Conservation (phyloP, 129 eudicot genomes). For the Flaveria linearis region DNA sequence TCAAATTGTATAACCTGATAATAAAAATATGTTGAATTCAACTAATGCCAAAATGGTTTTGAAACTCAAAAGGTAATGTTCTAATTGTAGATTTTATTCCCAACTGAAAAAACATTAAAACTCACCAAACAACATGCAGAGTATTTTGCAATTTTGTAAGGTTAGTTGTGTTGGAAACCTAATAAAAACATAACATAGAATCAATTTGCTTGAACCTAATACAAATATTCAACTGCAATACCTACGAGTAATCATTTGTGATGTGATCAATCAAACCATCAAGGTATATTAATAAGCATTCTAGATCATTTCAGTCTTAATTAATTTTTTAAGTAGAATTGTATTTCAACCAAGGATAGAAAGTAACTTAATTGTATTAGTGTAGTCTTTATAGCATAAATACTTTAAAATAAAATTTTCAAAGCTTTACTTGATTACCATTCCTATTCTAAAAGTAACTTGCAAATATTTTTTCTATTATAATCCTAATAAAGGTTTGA, state of each 20-base stretch:
- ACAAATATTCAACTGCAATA: neutral
- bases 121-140: neutral
- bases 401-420: too few relatives aligned
- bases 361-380: neutral
- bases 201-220: neutral
- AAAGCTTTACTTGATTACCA: neutral
- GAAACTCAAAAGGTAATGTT: constrained; percentile 1
- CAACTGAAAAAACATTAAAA: neutral
- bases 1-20: neutral
- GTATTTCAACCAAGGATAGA: neutral
- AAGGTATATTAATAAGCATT: neutral
- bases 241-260: neutral
- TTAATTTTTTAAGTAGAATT: neutral
- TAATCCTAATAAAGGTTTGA: neutral
- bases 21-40: neutral
- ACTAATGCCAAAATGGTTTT: neutral
- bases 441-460: neutral
- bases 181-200: neutral
- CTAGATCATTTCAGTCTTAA: neutral
- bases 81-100: neutral
- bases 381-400: neutral
- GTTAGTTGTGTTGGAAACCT: neutral
- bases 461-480: neutral
- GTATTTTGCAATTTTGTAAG: neutral
- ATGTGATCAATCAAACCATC: neutral